Percentiles rank a stretch among this genome's conserved stretches.
Conservation (phyloP, 225 moss, liverwort and hornwort species). For the Marchantia polymorpha region DNA sequence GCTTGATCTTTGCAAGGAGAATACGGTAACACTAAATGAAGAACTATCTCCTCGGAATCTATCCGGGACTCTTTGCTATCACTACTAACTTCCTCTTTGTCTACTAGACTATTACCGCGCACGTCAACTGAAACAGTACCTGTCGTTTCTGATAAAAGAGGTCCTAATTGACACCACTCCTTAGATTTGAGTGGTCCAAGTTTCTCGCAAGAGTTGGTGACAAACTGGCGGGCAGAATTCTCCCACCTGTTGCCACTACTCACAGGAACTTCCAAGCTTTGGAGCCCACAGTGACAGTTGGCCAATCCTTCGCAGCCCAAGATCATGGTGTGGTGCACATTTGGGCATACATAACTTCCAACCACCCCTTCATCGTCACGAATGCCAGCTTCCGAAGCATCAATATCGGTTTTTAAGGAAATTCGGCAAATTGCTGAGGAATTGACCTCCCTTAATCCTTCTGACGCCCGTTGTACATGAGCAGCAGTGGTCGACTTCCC, state of each 20-base stretch:
- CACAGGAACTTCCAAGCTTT: slow-evolving; percentile 40
- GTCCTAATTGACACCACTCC: slow-evolving; percentile 25
- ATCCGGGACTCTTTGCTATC: slow-evolving; percentile 5
- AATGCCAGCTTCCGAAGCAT: not conserved
- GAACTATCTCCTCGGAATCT: slow-evolving; percentile 28
- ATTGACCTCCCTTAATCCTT: not conserved
- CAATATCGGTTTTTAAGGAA: not conserved
- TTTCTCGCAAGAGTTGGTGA: slow-evolving; percentile 11
- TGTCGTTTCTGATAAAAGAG: slow-evolving; percentile 13
- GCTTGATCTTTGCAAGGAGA: slow-evolving; percentile 28
- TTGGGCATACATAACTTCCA: slow-evolving; percentile 8
- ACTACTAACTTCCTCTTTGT: slow-evolving; percentile 10
- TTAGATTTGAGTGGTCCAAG: slow-evolving; percentile 18
- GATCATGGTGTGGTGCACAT: slow-evolving; percentile 34
- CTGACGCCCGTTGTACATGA: not conserved
- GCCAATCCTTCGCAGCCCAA: slow-evolving; percentile 35
- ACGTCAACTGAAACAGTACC: slow-evolving; percentile 6
- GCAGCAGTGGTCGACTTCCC: not conserved
- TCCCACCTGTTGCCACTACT: slow-evolving; percentile 33
- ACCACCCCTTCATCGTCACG: slow-evolving; percentile 13
- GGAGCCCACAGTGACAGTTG: slow-evolving; percentile 40
- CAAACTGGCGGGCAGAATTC: slow-evolving; percentile 6
- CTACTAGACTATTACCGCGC: not conserved
- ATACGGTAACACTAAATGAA: slow-evolving; percentile 28
- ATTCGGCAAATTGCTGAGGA: not conserved